These are phyloP conservation scores for Boletus rufocinnamomeus DNA, from an alignment of 768 basidiomycete genomes.

Conservation along the genomic window DNA sequence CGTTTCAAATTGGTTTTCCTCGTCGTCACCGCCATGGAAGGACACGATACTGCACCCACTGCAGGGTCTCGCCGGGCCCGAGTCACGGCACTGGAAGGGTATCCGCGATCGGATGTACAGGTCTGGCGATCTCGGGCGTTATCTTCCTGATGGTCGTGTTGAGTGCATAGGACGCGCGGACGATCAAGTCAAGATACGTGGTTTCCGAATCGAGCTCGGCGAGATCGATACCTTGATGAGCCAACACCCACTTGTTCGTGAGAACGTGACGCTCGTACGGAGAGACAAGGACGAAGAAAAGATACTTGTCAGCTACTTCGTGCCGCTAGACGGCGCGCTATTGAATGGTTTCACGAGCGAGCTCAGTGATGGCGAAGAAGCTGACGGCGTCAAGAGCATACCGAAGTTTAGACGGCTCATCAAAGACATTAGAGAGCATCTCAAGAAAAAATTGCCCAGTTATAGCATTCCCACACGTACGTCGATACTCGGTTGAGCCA, in stretches of 20 bases:
- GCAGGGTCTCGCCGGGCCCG: constrained; percentile 59
- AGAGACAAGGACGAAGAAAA: constrained; percentile 99
- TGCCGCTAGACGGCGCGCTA: constrained; percentile 72
- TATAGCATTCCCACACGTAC: constrained; percentile 90
- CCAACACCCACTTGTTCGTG: constrained; percentile 90
- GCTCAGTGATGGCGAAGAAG: constrained; percentile 47
- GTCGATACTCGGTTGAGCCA: constrained; percentile 33
- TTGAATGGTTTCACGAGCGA: constrained; percentile 75
- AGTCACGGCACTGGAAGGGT: constrained; percentile 88
- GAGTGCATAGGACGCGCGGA: constrained; percentile 98
- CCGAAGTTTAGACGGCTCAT: constrained; percentile 84
- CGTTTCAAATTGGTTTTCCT: constrained; percentile 89
- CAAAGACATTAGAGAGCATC: constrained; percentile 90
- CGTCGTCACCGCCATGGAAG: constrained; percentile 45
- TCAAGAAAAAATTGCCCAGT: constrained; percentile 94
- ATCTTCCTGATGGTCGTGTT: constrained; percentile 87
- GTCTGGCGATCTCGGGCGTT: constrained; percentile 94
- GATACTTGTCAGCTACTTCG: constrained; percentile 96
- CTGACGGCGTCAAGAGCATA: constrained; percentile 71
- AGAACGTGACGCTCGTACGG: constrained; percentile 96
- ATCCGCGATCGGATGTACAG: constrained; percentile 97
- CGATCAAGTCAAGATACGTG: constrained; percentile 99
- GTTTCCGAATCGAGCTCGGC: constrained; percentile 97
- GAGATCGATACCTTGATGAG: constrained; percentile 97
- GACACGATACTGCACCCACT: constrained; percentile 75